phyloP scores from a whole-genome alignment of 257 asterid species.

The Solanum chmielewskii region DNA sequence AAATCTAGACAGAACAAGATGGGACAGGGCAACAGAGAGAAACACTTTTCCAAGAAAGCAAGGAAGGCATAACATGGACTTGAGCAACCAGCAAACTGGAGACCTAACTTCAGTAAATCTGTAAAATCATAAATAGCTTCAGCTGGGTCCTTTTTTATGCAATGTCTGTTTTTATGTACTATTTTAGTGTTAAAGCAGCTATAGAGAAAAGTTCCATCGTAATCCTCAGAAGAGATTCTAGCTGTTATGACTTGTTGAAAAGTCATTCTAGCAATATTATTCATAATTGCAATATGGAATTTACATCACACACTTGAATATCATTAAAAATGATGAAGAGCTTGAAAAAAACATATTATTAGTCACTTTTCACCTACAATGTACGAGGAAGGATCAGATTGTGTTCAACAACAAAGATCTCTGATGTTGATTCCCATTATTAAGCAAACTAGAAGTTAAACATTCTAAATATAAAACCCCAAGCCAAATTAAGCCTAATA shows the following conservation, averaged over 20 bases:
- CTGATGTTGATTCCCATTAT: background rate
- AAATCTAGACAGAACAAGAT: background rate
- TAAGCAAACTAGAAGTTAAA: background rate
- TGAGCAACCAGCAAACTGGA: background rate
- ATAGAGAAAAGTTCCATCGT: background rate
- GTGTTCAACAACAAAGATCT: background rate
- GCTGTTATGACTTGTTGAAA: background rate
- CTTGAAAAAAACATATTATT: background rate
- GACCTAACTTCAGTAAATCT: background rate
- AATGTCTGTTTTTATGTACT: background rate
- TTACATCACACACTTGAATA: background rate
- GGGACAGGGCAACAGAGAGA: background rate
- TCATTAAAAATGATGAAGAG: background rate
- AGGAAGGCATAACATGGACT: background rate
- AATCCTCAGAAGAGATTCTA: background rate
- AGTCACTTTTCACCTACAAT: background rate
- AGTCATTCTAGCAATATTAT: background rate
- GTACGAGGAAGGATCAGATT: background rate
- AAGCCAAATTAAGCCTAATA: background rate
- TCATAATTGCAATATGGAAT: background rate
- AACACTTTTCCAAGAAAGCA: background rate
- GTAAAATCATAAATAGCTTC: background rate
- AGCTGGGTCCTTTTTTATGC: background rate
- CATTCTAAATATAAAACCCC: background rate
- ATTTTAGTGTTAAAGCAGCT: background rate